Evolutionary conservation across 495 filamentous ascomycete genomes (phyloP).

Genomic region (Penicillium samsonianum): DNA sequence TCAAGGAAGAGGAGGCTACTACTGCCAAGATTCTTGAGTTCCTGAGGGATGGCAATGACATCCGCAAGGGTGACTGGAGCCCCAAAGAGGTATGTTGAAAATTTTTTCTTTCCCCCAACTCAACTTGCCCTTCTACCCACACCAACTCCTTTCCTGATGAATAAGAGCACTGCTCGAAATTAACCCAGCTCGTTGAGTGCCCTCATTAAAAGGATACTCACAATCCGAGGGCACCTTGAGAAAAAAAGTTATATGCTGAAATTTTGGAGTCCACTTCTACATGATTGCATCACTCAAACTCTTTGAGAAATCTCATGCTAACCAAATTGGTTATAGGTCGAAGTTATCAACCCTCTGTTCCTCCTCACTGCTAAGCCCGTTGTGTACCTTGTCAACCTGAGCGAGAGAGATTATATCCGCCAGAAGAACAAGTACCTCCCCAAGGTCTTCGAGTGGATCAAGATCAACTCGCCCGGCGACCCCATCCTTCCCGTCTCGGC

Average conservation of each 20-base stretch:
- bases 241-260: conserved; percentile 64
- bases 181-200: conserved; percentile 99
- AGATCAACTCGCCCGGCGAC: conserved; percentile 81
- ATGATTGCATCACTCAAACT: conserved; percentile 14
- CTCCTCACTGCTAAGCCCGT: conserved; percentile 96
- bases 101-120: conserved; percentile 18
- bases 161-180: conserved; percentile 94
- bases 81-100: conserved; percentile 86
- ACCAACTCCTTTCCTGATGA: conserved; percentile 71
- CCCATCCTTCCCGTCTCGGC: conserved; percentile 92
- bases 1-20: conserved; percentile 90
- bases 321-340: conserved; percentile 63
- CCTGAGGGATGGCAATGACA: conserved; percentile 85
- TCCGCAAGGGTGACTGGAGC: conserved; percentile 84
- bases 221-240: conserved; percentile 76
- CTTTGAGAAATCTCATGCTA: conserved; percentile 34
- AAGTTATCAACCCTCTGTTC: conserved; percentile 94
- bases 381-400: conserved; percentile 95
- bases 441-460: conserved; percentile 92
- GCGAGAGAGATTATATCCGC: conserved; percentile 94
- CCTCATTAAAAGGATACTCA: conserved; percentile 59
- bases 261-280: conserved; percentile 25
- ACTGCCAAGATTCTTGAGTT: conserved; percentile 82
- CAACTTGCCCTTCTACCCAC: background rate
- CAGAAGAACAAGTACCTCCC: conserved; percentile 99